Percentiles rank a stretch among this genome's conserved stretches.
These are phyloP conservation scores for Populus trichocarpa DNA, from an alignment of 441 rosid species.

Conservation along the genomic window DNA sequence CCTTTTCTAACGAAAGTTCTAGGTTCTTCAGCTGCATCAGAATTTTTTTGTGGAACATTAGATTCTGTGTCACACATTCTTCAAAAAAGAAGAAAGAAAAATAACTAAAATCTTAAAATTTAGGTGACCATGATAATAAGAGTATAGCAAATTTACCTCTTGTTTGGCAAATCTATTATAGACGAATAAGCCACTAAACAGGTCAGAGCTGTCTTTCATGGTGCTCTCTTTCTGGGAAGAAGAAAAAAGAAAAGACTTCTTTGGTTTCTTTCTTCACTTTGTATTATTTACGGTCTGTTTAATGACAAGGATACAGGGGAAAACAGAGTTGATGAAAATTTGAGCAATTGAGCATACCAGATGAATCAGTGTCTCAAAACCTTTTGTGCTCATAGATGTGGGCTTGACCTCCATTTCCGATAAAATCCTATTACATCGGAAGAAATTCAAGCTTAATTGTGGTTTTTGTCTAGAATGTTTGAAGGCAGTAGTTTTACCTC, in stretches of 20 bases:
- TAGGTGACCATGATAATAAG: not conserved
- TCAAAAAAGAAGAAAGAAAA: not conserved
- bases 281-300: not conserved
- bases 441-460: not conserved
- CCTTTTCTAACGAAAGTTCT: constrained; percentile 33
- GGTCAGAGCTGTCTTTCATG: constrained; percentile 40
- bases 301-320: not conserved
- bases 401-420: constrained; percentile 43
- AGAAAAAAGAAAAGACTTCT: not conserved
- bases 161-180: constrained; percentile 46
- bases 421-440: constrained; percentile 28
- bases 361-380: constrained; percentile 41
- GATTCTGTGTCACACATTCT: not conserved
- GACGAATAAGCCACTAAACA: constrained; percentile 47
- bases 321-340: not conserved
- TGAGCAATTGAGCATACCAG: constrained; percentile 30
- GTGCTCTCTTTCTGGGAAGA: constrained; percentile 42
- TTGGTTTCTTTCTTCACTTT: not conserved
- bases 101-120: not conserved
- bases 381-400: constrained; percentile 42
- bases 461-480: not conserved
- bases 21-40: constrained; percentile 49
- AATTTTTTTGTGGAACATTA: not conserved
- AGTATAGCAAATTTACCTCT: constrained; percentile 35
- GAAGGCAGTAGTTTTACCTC: constrained; percentile 27